Base-by-base conservation (phyloP, 2,329 filamentous ascomycete genomes). In the Paecilomyces dactylethromorphus region DNA sequence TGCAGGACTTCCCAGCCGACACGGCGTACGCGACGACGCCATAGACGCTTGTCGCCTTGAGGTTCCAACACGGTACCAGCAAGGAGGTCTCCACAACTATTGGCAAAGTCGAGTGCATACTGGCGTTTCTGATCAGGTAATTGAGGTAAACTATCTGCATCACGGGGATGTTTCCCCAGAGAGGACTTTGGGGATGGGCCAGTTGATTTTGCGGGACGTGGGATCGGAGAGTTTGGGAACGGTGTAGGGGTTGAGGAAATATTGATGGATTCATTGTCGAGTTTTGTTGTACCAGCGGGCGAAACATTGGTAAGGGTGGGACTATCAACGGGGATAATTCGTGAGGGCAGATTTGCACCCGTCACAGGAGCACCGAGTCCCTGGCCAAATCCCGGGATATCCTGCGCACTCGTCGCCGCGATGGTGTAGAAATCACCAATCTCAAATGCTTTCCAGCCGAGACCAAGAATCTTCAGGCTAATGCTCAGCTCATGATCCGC, bases 1-100 rank as follows among this genome's bases (percentile, higher is more conserved):
- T 74, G 70, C 13, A 78, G 62, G 4, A 74, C 71, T 4, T 78
- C 73, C 73, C 74, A 76, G 5, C 69, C 69, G 7, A 76, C 72
- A 22, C 73, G 69, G 7, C 68, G 68, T 24, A 76, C 64, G 11
- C 63, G 65, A 18, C 76, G 69, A 57, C 68, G 68, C 63, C 70
- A 72, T 10, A 69, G 57, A 11, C 60, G 51, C 49, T 62, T 62
- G 15, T 69, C 64, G 7, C 67, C 66, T 10, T 65, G 66, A 11
- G 56, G 54, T n/a, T 59, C 59, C 2, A 55, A 54, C 31, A 57
- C 3, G 50, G 7, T 5, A 5, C n/a, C 21, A 8, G n/a, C 8
- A 18, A 45, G 10, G 39, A 7, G n/a, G n/a, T 45, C 10, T 45
- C 15, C 15, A 45, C 3, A 45, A 45, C 2, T 18, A 45, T 8